Evolutionary conservation across 495 filamentous ascomycete genomes (phyloP).

Genomic region (Aspergillus haitiensis): DNA sequence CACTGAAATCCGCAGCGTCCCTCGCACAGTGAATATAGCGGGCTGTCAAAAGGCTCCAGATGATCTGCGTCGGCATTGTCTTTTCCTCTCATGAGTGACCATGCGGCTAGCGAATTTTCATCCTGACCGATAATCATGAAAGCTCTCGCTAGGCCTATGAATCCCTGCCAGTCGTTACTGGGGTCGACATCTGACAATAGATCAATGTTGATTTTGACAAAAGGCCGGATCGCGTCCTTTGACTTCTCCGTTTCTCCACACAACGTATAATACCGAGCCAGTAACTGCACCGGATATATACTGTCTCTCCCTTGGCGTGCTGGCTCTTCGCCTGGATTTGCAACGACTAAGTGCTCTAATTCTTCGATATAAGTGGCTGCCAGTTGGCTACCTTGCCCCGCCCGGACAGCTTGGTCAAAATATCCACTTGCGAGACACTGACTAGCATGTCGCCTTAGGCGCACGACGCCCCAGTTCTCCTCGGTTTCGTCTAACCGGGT

Average conservation of each 20-base stretch:
- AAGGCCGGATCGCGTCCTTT: not conserved
- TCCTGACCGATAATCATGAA: slow-evolving; percentile 2
- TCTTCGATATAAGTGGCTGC: no score
- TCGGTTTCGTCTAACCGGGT: no score
- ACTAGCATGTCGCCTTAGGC: no score
- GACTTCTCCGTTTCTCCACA: not conserved
- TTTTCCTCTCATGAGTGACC: not conserved
- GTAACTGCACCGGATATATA: not conserved
- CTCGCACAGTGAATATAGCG: not conserved
- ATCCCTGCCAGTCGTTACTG: not conserved
- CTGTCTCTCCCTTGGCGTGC: not conserved
- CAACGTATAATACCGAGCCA: slow-evolving; percentile 5
- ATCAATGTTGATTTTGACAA: not conserved
- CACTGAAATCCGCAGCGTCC: not conserved
- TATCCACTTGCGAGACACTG: no score
- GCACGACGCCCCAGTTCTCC: no score
- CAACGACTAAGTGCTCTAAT: no score
- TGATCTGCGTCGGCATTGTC: not conserved
- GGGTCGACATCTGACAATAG: slow-evolving; percentile 6
- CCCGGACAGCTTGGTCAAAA: no score
- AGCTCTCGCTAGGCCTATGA: not conserved
- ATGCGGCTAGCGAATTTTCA: slow-evolving; percentile 4
- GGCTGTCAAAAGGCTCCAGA: not conserved
- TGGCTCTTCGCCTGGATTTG: no score
- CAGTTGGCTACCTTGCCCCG: no score